phyloP scores from a whole-genome alignment of 495 filamentous ascomycete species.

The Mycothermus thermophilus region DNA sequence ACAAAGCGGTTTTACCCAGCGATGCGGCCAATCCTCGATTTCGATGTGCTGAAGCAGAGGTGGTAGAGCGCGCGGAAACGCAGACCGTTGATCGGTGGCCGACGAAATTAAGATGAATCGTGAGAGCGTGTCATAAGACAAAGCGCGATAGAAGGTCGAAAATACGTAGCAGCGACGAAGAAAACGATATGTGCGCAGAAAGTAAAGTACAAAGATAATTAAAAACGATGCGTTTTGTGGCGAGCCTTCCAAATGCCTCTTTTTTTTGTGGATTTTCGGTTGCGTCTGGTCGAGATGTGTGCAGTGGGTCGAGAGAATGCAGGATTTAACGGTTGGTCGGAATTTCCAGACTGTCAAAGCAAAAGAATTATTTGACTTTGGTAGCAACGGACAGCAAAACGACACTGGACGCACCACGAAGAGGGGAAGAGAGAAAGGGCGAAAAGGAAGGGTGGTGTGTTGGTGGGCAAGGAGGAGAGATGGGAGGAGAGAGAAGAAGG shows the following conservation, averaged over 20 bases:
- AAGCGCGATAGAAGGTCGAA: slow-evolving; percentile 3
- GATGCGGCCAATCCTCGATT: no score
- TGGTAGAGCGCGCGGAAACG: no score
- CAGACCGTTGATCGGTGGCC: no score
- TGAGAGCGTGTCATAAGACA: neutral
- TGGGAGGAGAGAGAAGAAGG: slow-evolving; percentile 22
- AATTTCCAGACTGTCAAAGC: slow-evolving; percentile 4
- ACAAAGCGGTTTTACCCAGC: slow-evolving; percentile 4
- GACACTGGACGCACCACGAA: slow-evolving; percentile 22
- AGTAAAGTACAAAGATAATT: slow-evolving; percentile 30
- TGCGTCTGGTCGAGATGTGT: slow-evolving; percentile 6
- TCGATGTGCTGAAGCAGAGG: neutral
- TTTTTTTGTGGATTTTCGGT: slow-evolving; percentile 11
- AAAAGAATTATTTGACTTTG: slow-evolving; percentile 12
- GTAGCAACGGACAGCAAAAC: slow-evolving; percentile 20
- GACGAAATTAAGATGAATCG: slow-evolving; percentile 7
- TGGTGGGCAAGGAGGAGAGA: slow-evolving; percentile 18
- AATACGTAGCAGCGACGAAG: slow-evolving; percentile 5
- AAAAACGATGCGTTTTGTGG: slow-evolving; percentile 18
- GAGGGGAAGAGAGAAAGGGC: slow-evolving; percentile 31
- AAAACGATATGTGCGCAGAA: slow-evolving; percentile 13
- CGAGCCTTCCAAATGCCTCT: slow-evolving; percentile 12
- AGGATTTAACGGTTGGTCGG: neutral
- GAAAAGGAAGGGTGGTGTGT: slow-evolving; percentile 32
- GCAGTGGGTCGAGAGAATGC: slow-evolving; percentile 17